These are phyloP conservation scores for Neurospora sp. DNA, from an alignment of 495 filamentous ascomycete genomes.

Conservation along the genomic window DNA sequence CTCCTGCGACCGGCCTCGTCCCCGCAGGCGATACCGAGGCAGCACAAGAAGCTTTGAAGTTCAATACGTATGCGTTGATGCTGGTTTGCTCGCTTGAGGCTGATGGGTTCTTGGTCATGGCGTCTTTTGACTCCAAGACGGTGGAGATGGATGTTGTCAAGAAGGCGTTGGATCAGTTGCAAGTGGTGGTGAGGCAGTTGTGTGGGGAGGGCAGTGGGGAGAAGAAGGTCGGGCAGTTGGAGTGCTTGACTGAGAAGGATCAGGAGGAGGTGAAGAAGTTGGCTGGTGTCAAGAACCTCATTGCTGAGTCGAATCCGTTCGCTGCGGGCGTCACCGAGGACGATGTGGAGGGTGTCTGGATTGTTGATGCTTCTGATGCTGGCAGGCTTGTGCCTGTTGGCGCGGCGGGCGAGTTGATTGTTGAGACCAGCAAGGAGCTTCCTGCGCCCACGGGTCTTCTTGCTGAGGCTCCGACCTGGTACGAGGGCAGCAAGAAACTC, in stretches of 20 bases:
- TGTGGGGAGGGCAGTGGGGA: constrained; percentile 15
- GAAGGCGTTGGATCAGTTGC: constrained; percentile 23
- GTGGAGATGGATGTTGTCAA: constrained; percentile 23
- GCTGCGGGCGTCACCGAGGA: background rate
- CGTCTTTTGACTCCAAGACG: constrained; percentile 50
- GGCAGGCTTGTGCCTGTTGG: constrained; percentile 31
- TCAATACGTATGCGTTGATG: constrained; percentile 60
- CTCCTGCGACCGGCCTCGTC: constrained; percentile 39
- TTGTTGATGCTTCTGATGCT: constrained; percentile 30
- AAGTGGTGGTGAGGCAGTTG: constrained; percentile 19
- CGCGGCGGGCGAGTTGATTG: constrained; percentile 36
- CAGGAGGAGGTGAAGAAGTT: constrained; percentile 8
- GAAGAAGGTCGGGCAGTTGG: constrained; percentile 17
- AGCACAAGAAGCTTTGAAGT: constrained; percentile 53
- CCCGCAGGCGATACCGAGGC: constrained; percentile 41
- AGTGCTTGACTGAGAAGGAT: constrained; percentile 16
- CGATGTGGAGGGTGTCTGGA: constrained; percentile 20
- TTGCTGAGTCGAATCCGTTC: constrained; percentile 2
- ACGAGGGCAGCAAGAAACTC: constrained; percentile 2
- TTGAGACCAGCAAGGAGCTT: constrained; percentile 9
- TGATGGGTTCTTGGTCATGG: constrained; percentile 47
- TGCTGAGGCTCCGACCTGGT: background rate
- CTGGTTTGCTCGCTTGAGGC: constrained; percentile 48
- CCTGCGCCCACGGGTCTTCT: constrained; percentile 2
- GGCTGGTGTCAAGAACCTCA: constrained; percentile 1